Evolutionary conservation across 805 yeast species (phyloP), one percentile per base, ranked within the genome.

Genomic region (Yarrowia sp.): DNA sequence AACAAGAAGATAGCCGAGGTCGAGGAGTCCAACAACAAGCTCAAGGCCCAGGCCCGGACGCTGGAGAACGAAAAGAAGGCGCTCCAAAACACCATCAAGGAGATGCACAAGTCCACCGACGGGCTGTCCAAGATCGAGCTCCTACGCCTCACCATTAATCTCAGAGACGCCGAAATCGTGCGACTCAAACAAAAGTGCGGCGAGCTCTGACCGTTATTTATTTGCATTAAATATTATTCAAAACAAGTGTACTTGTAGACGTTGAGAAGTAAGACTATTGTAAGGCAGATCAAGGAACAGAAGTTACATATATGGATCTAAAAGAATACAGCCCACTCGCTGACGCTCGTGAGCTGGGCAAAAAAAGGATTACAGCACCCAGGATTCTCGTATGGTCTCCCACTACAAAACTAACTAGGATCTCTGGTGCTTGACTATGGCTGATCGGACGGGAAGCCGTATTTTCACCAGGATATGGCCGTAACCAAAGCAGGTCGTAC

Each of bases 371-470:
- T 59, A 59, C 65, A 59, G 65, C 65, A 59, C 65, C 65, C 52
- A 59, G 65, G 65, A 59, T 59, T 59, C 65, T 59, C 65, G 65
- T 59, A 59, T 59, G 65, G 65, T 59, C 65, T 59, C 65, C 65
- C 65, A 59, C 65, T 45, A 59, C 65, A 59, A 59, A 45, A 59
- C 65, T 59, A 59, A 59, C 65, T 59, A 59, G 65, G 65, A 52
- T 59, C 65, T 59, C 65, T 59, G 65, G 65, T 59, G 65, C 65
- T 59, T 59, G 65, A 59, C 65, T 59, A 59, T 59, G 65, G 65
- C 65, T 59, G 65, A 59, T 59, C 65, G 65, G 65, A 59, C 65
- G 65, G 65, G 65, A 59, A 59, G 65, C 65, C 65, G 65, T 59
- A 59, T 59, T 59, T 59, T 59, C 65, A 59, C 65, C 65, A 59